phyloP scores from a whole-genome alignment of 305 asterid genomes.

The Solanum chacoense region DNA sequence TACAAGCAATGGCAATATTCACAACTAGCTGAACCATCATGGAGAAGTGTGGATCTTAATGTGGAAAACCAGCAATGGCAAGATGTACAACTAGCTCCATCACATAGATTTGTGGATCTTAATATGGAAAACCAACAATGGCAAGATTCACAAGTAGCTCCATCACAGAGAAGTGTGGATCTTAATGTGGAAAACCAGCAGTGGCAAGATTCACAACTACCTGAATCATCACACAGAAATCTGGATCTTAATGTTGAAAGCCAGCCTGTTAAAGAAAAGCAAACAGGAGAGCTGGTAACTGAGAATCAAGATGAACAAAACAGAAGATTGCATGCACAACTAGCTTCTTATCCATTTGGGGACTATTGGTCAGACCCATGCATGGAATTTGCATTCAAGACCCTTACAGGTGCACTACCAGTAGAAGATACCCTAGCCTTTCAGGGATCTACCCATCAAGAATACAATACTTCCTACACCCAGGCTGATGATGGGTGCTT shows the following conservation, averaged over 20 bases:
- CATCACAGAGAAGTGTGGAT: neutral
- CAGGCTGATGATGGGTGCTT: constrained; percentile 3
- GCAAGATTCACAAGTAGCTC: neutral
- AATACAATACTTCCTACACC: neutral
- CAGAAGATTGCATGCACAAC: constrained; percentile 17
- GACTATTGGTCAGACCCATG: constrained; percentile 61
- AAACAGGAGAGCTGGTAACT: constrained; percentile 2
- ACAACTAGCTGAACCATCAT: neutral
- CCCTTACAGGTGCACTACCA: constrained; percentile 55
- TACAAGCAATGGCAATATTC: neutral
- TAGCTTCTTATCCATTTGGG: constrained; percentile 29
- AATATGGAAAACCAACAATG: neutral
- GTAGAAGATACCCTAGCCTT: constrained; percentile 28
- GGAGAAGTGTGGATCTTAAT: neutral
- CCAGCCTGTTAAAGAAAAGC: constrained; percentile 11
- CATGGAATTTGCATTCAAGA: constrained; percentile 55
- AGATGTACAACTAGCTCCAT: neutral
- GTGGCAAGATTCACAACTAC: neutral
- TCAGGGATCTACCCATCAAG: constrained; percentile 19
- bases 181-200: neutral
- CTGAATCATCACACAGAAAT: neutral
- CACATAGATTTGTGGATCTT: neutral
- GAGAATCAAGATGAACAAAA: constrained; percentile 19
- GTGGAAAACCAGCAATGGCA: neutral
- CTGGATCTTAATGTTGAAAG: neutral